Conservation (phyloP, 306 rosid species). For the Nissolia schottii region DNA sequence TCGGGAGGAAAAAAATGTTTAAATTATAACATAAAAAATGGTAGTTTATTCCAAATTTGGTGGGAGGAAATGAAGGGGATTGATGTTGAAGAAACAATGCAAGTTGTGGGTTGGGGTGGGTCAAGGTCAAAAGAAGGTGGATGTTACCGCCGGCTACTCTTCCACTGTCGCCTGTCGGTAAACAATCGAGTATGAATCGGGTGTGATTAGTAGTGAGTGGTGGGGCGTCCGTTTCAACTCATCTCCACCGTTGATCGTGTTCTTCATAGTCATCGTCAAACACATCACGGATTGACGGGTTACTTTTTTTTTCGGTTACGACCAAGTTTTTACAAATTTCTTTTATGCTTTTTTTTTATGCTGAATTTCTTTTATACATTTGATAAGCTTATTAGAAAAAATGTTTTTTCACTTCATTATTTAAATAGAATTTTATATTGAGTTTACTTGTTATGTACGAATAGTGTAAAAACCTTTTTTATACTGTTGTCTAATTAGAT, state of each 20-base stretch:
- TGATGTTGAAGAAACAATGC: neutral
- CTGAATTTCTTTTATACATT: too few relatives aligned
- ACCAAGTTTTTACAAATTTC: too few relatives aligned
- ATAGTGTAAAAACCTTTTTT: too few relatives aligned
- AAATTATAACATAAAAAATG: neutral
- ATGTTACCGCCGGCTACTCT: neutral
- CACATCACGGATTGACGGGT: neutral
- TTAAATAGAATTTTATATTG: too few relatives aligned
- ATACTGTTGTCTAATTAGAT: too few relatives aligned
- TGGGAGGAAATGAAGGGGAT: neutral
- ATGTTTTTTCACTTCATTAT: too few relatives aligned
- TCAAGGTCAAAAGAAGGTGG: neutral
- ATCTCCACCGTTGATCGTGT: neutral
- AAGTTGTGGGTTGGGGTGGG: neutral
- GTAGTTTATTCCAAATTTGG: neutral
- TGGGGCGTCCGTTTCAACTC: neutral
- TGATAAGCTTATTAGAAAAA: too few relatives aligned
- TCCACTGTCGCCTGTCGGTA: neutral
- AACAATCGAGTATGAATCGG: neutral
- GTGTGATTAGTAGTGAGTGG: neutral
- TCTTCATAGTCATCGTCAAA: neutral
- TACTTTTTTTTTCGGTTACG: too few relatives aligned
- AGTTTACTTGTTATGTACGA: too few relatives aligned
- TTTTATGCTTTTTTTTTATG: too few relatives aligned
- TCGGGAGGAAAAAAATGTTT: neutral